Base-by-base conservation (phyloP, 208 protist species). In the Trypanosoma theileri region DNA sequence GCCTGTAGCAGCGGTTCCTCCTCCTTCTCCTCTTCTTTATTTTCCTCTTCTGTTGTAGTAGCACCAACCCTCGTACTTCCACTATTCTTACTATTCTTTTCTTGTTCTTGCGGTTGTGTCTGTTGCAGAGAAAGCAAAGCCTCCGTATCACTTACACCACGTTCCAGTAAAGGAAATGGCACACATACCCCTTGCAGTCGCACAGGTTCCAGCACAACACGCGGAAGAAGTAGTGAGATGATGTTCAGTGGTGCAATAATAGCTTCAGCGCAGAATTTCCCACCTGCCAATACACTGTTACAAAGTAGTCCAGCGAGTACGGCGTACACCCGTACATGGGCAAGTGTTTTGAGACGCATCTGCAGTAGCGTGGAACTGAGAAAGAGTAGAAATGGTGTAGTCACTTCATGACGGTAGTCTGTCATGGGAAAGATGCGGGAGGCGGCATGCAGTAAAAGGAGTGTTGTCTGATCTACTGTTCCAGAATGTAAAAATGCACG, bases 371-470 rank as follows among this genome's bases (percentile, higher is more conserved):
- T 63, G 11, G 89, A 90, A 70, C 67, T 86, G 28, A 92, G 62
- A 57, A 92, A 90, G 17, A 95, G 50, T 7, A 89, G 59, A 59
- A 95, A 84, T 4, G 86, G 86, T 19, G 86, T 95, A 41, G 79
- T 69, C 13, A 95, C 89, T 45, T 81, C 79, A 71, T 95, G 89
- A 10, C 85, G 89, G 74, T 93, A 90, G 54, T 93, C 86, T 24
- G 81, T 86, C 63, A 80, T 79, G 12, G 89, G 86, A 52, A 92
- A 95, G 8, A 95, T 59, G 40, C 85, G 84, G 26, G 85, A 79
- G 21, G 82, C 79, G 42, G 79, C 77, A 71, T 86, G 80, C 12
- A 92, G 81, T 17, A 79, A 84, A n/a, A 94, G 63, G 45, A 91
- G 59, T 19, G 86, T 66, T 0, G 83, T 52, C 8, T 55, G 69